These are phyloP conservation scores for Ilyonectria robusta DNA, from an alignment of 2,329 filamentous ascomycete genomes.

Conservation along the genomic window DNA sequence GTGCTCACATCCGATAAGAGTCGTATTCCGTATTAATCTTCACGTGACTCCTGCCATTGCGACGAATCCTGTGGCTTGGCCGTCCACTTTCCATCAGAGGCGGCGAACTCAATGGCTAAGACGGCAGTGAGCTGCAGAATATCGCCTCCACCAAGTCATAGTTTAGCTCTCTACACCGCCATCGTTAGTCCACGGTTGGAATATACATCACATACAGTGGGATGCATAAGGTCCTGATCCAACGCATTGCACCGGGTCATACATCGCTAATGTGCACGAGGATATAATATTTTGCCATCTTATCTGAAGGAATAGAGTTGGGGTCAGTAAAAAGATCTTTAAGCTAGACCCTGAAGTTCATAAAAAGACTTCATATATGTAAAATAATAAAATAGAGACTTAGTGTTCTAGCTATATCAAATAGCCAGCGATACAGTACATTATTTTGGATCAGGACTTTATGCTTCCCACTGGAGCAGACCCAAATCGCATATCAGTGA, in stretches of 20 bases:
- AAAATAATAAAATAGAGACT: too few relatives aligned
- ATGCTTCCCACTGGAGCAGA: neutral
- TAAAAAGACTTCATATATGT: too few relatives aligned
- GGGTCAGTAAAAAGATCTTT: too few relatives aligned
- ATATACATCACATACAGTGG: neutral
- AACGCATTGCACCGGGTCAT: too few relatives aligned
- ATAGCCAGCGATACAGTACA: too few relatives aligned
- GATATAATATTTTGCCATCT: neutral
- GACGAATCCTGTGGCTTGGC: conserved; percentile 1
- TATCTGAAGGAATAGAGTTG: too few relatives aligned
- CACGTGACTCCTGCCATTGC: neutral
- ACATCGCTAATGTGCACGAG: too few relatives aligned
- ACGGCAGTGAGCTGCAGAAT: neutral
- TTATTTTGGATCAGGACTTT: too few relatives aligned
- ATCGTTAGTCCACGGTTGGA: neutral
- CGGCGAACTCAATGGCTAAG: conserved; percentile 1
- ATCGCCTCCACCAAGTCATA: neutral
- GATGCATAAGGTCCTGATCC: neutral
- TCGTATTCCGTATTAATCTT: too few relatives aligned
- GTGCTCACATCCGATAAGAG: neutral
- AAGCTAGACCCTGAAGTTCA: too few relatives aligned
- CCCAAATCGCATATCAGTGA: conserved; percentile 1
- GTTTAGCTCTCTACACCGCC: neutral
- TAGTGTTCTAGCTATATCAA: too few relatives aligned
- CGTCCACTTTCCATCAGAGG: neutral